These are phyloP conservation scores for Candida awuae DNA, from an alignment of 805 yeast species.

Conservation along the genomic window DNA sequence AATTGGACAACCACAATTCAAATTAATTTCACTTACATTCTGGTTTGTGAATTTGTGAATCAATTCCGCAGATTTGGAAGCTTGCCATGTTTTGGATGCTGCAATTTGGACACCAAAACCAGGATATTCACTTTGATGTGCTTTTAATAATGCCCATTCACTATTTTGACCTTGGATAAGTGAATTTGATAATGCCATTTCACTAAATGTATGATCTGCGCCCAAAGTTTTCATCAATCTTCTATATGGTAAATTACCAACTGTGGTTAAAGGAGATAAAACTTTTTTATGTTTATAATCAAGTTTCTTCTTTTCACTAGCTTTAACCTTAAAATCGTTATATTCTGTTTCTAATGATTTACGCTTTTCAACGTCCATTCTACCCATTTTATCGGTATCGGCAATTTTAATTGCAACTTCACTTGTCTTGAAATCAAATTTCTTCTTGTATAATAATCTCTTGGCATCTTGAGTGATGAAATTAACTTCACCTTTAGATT, in stretches of 20 bases:
- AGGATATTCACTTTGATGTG: constrained; percentile 72
- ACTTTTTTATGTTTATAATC: constrained; percentile 70
- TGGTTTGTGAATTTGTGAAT: constrained; percentile 45
- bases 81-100: constrained; percentile 86
- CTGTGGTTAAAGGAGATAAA: constrained; percentile 93
- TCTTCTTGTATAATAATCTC: constrained; percentile 48
- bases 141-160: constrained; percentile 96
- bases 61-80: constrained; percentile 85
- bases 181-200: constrained; percentile 89
- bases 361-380: constrained; percentile 21
- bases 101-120: constrained; percentile 95
- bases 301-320: constrained; percentile 74
- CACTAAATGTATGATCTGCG: constrained; percentile 88
- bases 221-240: constrained; percentile 85
- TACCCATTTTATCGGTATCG: constrained; percentile 41
- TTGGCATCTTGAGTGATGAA: constrained; percentile 42
- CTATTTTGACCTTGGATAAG: constrained; percentile 82
- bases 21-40: constrained; percentile 70
- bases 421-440: constrained; percentile 49
- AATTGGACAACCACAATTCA: constrained; percentile 97
- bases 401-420: constrained; percentile 41
- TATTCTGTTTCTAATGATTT: constrained; percentile 42
- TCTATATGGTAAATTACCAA: constrained; percentile 93
- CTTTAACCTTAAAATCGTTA: constrained; percentile 67
- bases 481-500: constrained; percentile 51